phyloP scores from a whole-genome alignment of 805 yeast genomes.

The Brettanomyces naardenensis region DNA sequence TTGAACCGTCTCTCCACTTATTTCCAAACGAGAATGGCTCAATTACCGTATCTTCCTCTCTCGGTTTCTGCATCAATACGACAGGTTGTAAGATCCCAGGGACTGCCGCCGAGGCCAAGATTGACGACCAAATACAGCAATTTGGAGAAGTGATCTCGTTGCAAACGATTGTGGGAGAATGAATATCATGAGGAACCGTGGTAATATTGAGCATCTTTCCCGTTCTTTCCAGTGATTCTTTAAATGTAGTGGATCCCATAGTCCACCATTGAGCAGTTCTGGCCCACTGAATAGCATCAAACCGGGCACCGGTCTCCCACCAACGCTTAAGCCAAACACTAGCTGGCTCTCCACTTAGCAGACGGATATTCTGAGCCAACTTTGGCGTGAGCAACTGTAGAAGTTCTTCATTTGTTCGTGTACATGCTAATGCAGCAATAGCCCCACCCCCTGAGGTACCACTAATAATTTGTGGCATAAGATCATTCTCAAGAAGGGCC shows the following conservation, averaged over 20 bases:
- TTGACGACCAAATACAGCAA: constrained; percentile 74
- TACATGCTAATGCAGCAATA: constrained; percentile 64
- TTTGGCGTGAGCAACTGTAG: constrained; percentile 47
- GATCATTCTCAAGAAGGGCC: constrained; percentile 59
- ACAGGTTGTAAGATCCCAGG: constrained; percentile 80
- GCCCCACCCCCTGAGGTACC: constrained; percentile 83
- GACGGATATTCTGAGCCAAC: constrained; percentile 55
- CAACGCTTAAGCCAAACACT: constrained; percentile 54
- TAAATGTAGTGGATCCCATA: constrained; percentile 61
- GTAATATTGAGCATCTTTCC: constrained; percentile 67
- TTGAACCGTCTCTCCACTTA: constrained; percentile 73
- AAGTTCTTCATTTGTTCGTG: constrained; percentile 63
- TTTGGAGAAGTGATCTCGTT: constrained; percentile 72
- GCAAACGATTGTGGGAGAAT: constrained; percentile 72
- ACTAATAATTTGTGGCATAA: constrained; percentile 59
- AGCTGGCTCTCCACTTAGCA: constrained; percentile 55
- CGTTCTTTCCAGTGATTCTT: constrained; percentile 59
- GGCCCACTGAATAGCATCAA: constrained; percentile 73
- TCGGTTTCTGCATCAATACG: constrained; percentile 55
- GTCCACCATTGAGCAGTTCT: constrained; percentile 62
- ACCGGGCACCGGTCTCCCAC: constrained; percentile 72
- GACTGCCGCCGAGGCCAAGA: constrained; percentile 74
- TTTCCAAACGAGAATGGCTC: constrained; percentile 67
- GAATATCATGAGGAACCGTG: constrained; percentile 76
- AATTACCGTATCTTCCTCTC: constrained; percentile 28